Evolutionary conservation across 2,329 filamentous ascomycete genomes (phyloP), one percentile per base, ranked within the genome.

Genomic region (Talaromyces amestolkiae): DNA sequence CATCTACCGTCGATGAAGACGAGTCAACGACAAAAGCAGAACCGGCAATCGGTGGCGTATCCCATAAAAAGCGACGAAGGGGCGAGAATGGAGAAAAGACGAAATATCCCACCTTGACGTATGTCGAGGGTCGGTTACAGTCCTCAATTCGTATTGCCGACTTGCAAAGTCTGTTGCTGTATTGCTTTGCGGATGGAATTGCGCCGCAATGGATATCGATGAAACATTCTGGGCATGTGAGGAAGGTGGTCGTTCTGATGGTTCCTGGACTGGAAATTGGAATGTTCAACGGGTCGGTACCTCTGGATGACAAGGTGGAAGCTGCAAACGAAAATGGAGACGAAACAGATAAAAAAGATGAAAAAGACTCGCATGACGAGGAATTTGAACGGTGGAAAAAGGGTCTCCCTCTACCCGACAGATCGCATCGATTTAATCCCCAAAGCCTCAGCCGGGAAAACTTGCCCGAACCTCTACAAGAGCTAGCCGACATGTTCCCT

Each of bases 201-300:
- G 83, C 84, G 31, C 87, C 87, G n/a, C 85, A 87, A 72, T 89
- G 86, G 86, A 83, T 87, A 17, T 84, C 86, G 35, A 79, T 89
- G 65, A 82, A 81, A 67, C 83, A 88, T 72, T 84, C 84, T 53
- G 78, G 77, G 19, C 79, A 81, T 66, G 82, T 89, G 47, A 79
- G 80, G 65, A 96, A 95, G 79, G 90, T 96, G 35, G 93, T 98
- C 35, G 86, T 91, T 47, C 81, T 99, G 69, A 94, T 97, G 91
- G 88, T 97, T 11, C 95, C 95, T 11, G 95, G 95, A 0, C 80
- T 99, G 27, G 94, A 98, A 74, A 86, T 92, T 72, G 90, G 88
- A 68, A 95, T 98, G 91, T 96, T 98, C 79, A 87, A 90, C 75
- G 84, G 86, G 41, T 80, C 78, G 3, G 78, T 86, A 39, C 69